A percentile compares a stretch with the other conserved stretches of the same genome.
Evolutionary conservation across 2,329 filamentous ascomycete genomes (phyloP).

Genomic region (Scedosporium aurantiacum): DNA sequence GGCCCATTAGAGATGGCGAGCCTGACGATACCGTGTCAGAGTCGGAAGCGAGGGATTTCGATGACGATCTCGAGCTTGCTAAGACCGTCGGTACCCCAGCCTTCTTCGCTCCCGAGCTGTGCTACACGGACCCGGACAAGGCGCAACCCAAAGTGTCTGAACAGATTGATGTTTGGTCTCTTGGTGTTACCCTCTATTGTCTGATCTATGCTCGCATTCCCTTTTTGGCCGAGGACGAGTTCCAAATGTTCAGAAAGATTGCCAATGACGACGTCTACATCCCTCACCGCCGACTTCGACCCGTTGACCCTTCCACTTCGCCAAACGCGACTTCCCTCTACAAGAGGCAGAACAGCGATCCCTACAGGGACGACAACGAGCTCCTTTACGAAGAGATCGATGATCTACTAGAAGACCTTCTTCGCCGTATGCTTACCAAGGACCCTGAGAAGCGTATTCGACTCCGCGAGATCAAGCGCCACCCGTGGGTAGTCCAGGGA

Average conservation of each 20-base stretch:
- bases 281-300: constrained; percentile 68
- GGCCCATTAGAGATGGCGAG: constrained; percentile 74
- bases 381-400: constrained; percentile 80
- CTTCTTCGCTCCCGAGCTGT: constrained; percentile 94
- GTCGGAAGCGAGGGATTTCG: constrained; percentile 74
- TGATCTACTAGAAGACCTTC: constrained; percentile 65
- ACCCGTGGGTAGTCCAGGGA: constrained; percentile 79
- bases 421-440: constrained; percentile 73
- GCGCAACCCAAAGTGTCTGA: constrained; percentile 72
- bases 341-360: constrained; percentile 47
- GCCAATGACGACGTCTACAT: constrained; percentile 90
- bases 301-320: constrained; percentile 51
- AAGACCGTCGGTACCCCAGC: constrained; percentile 97
- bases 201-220: constrained; percentile 89
- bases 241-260: constrained; percentile 82
- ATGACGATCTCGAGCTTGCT: constrained; percentile 90
- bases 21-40: constrained; percentile 64
- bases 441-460: constrained; percentile 83
- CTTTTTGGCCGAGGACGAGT: constrained; percentile 85
- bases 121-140: constrained; percentile 67
- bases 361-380: constrained; percentile 66
- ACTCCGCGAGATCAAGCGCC: constrained; percentile 82
- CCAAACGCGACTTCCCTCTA: constrained; percentile 43
- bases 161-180: constrained; percentile 93
- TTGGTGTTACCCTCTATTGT: constrained; percentile 92